These are phyloP conservation scores for Luffa acutangula DNA, from an alignment of 306 rosid species.

Conservation along the genomic window DNA sequence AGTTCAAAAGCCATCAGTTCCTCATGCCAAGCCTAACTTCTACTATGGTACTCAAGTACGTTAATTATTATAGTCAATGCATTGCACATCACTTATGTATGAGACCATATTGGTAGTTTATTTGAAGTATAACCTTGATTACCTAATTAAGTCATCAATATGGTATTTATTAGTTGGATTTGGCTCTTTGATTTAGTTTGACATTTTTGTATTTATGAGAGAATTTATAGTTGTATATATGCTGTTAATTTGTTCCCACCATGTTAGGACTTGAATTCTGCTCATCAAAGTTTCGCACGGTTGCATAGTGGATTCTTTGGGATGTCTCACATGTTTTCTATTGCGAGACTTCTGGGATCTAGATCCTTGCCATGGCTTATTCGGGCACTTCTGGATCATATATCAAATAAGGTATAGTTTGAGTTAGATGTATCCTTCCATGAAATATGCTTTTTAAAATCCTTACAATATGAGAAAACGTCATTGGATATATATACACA, in stretches of 20 bases:
- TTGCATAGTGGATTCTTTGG: conserved; percentile 97
- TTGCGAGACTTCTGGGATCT: conserved; percentile 78
- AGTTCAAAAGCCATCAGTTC: conserved; percentile 95
- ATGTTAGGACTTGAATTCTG: conserved; percentile 76
- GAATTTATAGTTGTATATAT: background rate
- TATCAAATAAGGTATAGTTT: conserved; percentile 77
- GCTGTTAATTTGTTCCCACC: background rate
- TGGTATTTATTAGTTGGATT: background rate
- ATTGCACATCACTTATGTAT: background rate
- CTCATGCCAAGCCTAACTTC: conserved; percentile 87
- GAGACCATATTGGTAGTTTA: background rate
- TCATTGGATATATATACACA: background rate
- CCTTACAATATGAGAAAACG: background rate
- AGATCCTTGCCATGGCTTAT: conserved; percentile 97
- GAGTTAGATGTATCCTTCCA: background rate
- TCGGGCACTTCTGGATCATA: conserved; percentile 89
- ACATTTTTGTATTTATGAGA: background rate
- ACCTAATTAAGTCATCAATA: background rate
- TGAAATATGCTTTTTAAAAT: background rate
- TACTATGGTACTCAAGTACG: conserved; percentile 89
- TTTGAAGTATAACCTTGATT: background rate
- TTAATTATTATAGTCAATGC: background rate
- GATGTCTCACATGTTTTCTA: conserved; percentile 80
- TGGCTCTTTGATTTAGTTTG: background rate
- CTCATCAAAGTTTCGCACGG: conserved; percentile 95